Conservation (phyloP, 2,329 filamentous ascomycete genomes). For the Lachnellula occidentalis region DNA sequence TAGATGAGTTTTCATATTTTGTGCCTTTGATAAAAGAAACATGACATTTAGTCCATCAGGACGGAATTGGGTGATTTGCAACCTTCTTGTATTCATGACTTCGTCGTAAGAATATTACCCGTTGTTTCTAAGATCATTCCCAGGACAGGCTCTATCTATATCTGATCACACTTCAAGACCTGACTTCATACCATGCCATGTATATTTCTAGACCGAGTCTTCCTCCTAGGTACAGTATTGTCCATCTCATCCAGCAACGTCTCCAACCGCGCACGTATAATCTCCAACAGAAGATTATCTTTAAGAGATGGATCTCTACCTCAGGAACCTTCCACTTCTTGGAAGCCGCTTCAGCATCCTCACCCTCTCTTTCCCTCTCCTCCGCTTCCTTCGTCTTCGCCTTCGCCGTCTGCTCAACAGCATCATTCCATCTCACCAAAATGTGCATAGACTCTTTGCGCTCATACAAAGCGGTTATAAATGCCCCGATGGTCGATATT, state of each 20-base stretch:
- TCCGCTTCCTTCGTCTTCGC: background rate
- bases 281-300: too few species aligned
- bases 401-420: background rate
- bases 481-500: too few species aligned
- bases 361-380: conserved; percentile 42
- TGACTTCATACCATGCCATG: background rate
- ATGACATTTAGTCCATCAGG: background rate
- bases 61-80: background rate
- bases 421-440: conserved; percentile 12
- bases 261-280: conserved; percentile 15
- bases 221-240: conserved; percentile 17
- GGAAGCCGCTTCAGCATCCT: background rate
- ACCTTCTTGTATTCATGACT: background rate
- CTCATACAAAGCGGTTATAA: too few species aligned
- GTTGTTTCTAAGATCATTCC: too few species aligned
- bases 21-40: too few species aligned
- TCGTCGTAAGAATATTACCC: too few species aligned
- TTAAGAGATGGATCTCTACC: conserved; percentile 19
- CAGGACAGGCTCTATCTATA: too few species aligned
- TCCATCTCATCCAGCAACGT: conserved; percentile 27
- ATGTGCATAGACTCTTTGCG: too few species aligned
- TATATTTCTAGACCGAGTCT: background rate
- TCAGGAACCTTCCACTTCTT: conserved; percentile 13
- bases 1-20: background rate
- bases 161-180: background rate